phyloP scores from a whole-genome alignment of 805 yeast species.

The Myxozyma melibiosi region DNA sequence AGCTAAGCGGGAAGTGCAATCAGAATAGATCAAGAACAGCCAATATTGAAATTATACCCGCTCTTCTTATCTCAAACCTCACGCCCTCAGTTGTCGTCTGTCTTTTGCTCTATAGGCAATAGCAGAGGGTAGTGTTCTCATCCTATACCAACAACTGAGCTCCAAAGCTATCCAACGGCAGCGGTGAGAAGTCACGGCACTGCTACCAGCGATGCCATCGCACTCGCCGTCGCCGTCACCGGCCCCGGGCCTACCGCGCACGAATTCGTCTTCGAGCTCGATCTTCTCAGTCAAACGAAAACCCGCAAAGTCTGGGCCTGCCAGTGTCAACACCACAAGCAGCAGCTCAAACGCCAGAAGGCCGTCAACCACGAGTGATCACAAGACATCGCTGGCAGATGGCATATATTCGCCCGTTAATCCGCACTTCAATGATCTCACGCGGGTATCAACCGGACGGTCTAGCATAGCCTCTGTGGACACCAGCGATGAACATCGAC shows the following conservation, averaged over 20 bases:
- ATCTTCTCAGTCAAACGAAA: slow-evolving; percentile 6
- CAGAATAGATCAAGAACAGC: no score
- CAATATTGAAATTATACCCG: no score
- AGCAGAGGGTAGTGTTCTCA: no score
- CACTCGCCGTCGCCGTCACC: slow-evolving; percentile 11
- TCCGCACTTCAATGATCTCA: neutral
- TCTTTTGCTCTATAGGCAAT: no score
- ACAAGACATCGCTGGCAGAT: neutral
- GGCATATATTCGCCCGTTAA: neutral
- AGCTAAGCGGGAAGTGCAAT: no score
- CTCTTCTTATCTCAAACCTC: no score
- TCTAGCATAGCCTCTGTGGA: neutral
- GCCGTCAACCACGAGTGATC: neutral
- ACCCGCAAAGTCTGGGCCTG: neutral
- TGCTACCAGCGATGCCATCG: slow-evolving; percentile 10
- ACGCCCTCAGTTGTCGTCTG: no score
- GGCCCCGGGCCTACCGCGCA: slow-evolving; percentile 6
- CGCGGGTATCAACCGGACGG: neutral
- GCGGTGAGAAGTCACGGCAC: slow-evolving; percentile 3
- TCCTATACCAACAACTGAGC: neutral
- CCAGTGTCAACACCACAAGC: neutral
- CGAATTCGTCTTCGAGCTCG: slow-evolving; percentile 8
- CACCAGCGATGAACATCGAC: neutral
- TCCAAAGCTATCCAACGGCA: neutral
- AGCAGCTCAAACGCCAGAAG: neutral